phyloP scores from a whole-genome alignment of 2,329 filamentous ascomycete species.

The Arthrobotrys sinensis region DNA sequence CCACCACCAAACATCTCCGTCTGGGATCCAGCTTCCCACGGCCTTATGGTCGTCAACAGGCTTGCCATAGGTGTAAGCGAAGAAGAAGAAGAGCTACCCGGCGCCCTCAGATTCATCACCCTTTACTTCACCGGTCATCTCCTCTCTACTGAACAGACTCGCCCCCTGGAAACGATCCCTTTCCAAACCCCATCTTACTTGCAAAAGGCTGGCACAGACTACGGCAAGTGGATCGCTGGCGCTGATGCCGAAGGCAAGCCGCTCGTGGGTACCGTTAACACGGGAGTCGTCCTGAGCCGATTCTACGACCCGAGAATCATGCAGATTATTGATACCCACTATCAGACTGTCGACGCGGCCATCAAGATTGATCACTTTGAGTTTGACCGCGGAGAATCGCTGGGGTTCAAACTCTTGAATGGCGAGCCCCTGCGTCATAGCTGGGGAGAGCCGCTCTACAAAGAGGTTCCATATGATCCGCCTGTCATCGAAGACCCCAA shows the following conservation, averaged over 20 bases:
- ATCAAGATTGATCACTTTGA: neutral
- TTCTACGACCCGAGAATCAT: conserved; percentile 57
- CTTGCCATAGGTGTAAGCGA: conserved; percentile 5
- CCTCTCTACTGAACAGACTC: conserved; percentile 31
- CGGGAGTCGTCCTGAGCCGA: conserved; percentile 11
- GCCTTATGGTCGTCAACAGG: conserved; percentile 33
- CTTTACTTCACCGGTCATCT: conserved; percentile 42
- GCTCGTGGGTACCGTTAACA: conserved; percentile 1
- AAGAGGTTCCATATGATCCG: neutral
- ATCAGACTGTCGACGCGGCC: conserved; percentile 24
- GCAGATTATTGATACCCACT: conserved; percentile 37
- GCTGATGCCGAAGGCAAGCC: conserved; percentile 1
- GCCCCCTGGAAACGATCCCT: conserved; percentile 15
- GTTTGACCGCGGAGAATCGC: neutral
- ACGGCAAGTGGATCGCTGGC: conserved; percentile 40
- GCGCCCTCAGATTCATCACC: neutral
- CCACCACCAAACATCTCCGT: conserved; percentile 24
- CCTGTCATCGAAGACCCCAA: neutral
- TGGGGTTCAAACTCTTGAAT: conserved; percentile 33
- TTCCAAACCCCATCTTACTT: conserved; percentile 36
- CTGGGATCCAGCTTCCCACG: conserved; percentile 50
- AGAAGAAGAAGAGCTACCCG: neutral
- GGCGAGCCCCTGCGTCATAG: conserved; percentile 35
- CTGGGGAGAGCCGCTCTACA: too few relatives aligned
- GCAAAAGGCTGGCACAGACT: conserved; percentile 29